A percentile compares a stretch with the other conserved stretches of the same genome.
phyloP scores from a whole-genome alignment of 2,329 filamentous ascomycete species.

The Penicillium sp. region DNA sequence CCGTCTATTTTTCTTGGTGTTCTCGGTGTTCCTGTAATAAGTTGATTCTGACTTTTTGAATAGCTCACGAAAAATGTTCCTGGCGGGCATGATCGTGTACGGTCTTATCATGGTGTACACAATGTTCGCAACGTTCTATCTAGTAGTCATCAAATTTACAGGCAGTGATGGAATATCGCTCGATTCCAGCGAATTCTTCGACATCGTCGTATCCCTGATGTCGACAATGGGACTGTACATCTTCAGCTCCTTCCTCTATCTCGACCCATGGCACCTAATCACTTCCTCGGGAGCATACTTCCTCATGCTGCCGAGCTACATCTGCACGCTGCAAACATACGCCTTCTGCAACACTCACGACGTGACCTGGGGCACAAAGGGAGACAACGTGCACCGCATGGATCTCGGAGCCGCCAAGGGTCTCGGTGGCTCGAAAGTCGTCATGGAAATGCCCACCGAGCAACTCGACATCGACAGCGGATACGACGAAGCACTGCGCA shows the following conservation, averaged over 20 bases:
- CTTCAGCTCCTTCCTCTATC: slow-evolving; percentile 90
- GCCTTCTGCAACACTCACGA: slow-evolving; percentile 99
- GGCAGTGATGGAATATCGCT: slow-evolving; percentile 51
- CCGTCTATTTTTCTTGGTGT: background rate
- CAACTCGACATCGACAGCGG: slow-evolving; percentile 97
- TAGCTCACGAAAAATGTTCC: slow-evolving; percentile 78
- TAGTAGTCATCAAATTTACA: slow-evolving; percentile 75
- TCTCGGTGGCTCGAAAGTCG: slow-evolving; percentile 73
- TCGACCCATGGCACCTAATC: slow-evolving; percentile 99
- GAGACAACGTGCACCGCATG: slow-evolving; percentile 90
- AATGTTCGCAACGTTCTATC: slow-evolving; percentile 81
- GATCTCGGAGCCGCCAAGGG: slow-evolving; percentile 84
- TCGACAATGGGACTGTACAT: slow-evolving; percentile 94
- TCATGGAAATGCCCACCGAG: slow-evolving; percentile 95
- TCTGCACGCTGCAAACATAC: slow-evolving; percentile 96
- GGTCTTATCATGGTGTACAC: slow-evolving; percentile 94
- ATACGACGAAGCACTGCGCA: slow-evolving; percentile 94
- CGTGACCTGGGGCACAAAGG: slow-evolving; percentile 98
- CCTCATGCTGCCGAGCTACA: slow-evolving; percentile 83
- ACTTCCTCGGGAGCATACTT: slow-evolving; percentile 91
- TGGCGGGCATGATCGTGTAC: slow-evolving; percentile 85
- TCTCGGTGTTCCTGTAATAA: background rate
- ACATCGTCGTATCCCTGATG: slow-evolving; percentile 82
- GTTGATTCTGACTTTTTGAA: background rate
- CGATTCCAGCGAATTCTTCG: slow-evolving; percentile 89